phyloP scores from a whole-genome alignment of 116 monocot genomes.

The Dioscorea cayenensis region DNA sequence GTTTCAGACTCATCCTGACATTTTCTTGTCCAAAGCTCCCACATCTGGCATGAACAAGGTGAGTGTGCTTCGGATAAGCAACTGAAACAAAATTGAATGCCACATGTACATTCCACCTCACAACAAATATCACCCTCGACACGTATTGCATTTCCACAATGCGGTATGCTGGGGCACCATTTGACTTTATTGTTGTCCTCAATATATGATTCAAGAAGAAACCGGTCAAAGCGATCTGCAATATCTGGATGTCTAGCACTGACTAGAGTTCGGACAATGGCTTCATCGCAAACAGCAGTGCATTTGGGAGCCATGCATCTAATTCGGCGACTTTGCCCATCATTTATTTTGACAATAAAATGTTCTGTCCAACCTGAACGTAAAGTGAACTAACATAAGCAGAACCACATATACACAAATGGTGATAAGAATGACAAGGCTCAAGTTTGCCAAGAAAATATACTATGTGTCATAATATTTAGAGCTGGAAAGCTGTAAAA shows the following conservation, averaged over 20 bases:
- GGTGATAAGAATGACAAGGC: not conserved
- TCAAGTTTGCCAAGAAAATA: not conserved
- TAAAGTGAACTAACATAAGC: not conserved
- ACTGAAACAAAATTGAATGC: slow-evolving; percentile 72
- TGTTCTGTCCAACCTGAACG: slow-evolving; percentile 70
- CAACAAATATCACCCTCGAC: slow-evolving; percentile 45
- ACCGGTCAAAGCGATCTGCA: slow-evolving; percentile 48
- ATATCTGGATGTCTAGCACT: slow-evolving; percentile 28
- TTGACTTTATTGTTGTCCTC: slow-evolving; percentile 71
- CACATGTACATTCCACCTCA: slow-evolving; percentile 81
- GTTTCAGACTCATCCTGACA: slow-evolving; percentile 39
- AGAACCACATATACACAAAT: not conserved
- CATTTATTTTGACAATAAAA: slow-evolving; percentile 62
- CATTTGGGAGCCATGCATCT: slow-evolving; percentile 67
- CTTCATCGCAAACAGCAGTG: slow-evolving; percentile 56
- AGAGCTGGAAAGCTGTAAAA: not conserved
- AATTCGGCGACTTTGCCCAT: slow-evolving; percentile 55
- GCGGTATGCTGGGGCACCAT: slow-evolving; percentile 73
- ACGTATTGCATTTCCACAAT: slow-evolving; percentile 78
- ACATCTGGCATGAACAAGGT: slow-evolving; percentile 78
- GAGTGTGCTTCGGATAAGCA: slow-evolving; percentile 65
- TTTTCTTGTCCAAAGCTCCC: slow-evolving; percentile 68
- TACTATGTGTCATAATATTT: too few relatives aligned
- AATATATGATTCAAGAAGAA: slow-evolving; percentile 77
- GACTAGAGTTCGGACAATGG: slow-evolving; percentile 35